Evolutionary conservation across 805 yeast genomes (phyloP).

Genomic region (Starmerella bombicola): DNA sequence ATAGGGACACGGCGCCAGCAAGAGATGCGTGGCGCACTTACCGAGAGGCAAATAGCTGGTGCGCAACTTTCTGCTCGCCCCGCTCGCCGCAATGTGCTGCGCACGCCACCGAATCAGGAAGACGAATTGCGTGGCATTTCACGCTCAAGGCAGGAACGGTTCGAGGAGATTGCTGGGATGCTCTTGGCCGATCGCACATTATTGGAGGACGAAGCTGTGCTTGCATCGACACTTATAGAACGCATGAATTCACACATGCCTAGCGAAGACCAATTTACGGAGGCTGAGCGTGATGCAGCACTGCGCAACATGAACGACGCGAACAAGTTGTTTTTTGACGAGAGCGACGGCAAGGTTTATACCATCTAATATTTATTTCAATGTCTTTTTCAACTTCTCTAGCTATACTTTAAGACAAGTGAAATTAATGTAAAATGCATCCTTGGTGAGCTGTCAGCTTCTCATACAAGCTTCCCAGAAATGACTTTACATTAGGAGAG

Average conservation of each 20-base stretch:
- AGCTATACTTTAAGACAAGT: too few species aligned
- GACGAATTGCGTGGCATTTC: conserved; percentile 34
- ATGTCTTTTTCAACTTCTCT: neutral
- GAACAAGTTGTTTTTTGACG: conserved; percentile 31
- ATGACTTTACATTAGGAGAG: too few species aligned
- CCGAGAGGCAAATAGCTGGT: too few species aligned
- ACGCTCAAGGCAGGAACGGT: conserved; percentile 37
- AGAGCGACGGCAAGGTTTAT: conserved; percentile 24
- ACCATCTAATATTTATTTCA: conserved; percentile 12
- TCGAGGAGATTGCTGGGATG: conserved; percentile 38
- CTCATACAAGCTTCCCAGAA: too few species aligned
- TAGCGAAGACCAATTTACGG: conserved; percentile 31
- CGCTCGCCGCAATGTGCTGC: conserved; percentile 21
- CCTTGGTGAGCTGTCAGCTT: too few species aligned
- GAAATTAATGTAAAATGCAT: too few species aligned
- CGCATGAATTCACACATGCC: conserved; percentile 36
- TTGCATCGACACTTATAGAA: conserved; percentile 30
- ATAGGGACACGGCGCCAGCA: conserved; percentile 1
- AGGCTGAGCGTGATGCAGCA: conserved; percentile 32
- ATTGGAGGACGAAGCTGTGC: conserved; percentile 35
- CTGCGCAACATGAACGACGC: conserved; percentile 28
- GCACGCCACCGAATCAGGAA: conserved; percentile 15
- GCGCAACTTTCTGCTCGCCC: too few species aligned
- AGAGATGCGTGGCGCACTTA: neutral
- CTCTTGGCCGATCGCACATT: conserved; percentile 34